Evolutionary conservation across 345 rosid genomes (phyloP).

Genomic region (Eucalyptus coolabah): DNA sequence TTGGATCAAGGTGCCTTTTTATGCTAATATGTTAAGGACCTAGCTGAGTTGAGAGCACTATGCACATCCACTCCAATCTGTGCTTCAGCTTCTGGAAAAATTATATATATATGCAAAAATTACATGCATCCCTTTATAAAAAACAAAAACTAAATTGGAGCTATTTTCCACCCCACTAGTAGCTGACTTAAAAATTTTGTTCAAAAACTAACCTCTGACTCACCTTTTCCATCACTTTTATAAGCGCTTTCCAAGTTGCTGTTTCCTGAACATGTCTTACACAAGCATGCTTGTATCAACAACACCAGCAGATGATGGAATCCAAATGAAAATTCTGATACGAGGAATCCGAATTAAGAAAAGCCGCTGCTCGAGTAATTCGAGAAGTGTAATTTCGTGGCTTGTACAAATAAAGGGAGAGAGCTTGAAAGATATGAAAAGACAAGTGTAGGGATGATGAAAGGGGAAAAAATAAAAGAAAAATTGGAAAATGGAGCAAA

Average conservation of each 20-base stretch:
- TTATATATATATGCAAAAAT: too few species aligned
- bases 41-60: conserved; percentile 45
- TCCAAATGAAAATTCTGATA: background rate
- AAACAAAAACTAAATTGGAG: background rate
- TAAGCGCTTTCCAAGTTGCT: background rate
- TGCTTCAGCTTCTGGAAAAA: conserved; percentile 50
- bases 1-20: too few species aligned
- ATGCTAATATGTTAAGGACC: too few species aligned
- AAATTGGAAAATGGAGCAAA: too few species aligned
- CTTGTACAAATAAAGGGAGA: too few species aligned
- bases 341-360: background rate
- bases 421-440: too few species aligned
- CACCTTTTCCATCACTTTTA: background rate
- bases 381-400: too few species aligned
- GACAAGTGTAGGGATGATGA: too few species aligned
- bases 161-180: background rate
- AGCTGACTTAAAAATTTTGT: background rate
- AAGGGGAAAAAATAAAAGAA: too few species aligned
- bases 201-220: background rate
- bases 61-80: conserved; percentile 45
- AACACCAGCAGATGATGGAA: background rate
- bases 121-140: background rate
- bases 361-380: too few species aligned
- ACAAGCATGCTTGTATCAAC: background rate
- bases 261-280: background rate